Conservation (phyloP, 768 basidiomycete genomes). For the Dacryopinax spathularia region DNA sequence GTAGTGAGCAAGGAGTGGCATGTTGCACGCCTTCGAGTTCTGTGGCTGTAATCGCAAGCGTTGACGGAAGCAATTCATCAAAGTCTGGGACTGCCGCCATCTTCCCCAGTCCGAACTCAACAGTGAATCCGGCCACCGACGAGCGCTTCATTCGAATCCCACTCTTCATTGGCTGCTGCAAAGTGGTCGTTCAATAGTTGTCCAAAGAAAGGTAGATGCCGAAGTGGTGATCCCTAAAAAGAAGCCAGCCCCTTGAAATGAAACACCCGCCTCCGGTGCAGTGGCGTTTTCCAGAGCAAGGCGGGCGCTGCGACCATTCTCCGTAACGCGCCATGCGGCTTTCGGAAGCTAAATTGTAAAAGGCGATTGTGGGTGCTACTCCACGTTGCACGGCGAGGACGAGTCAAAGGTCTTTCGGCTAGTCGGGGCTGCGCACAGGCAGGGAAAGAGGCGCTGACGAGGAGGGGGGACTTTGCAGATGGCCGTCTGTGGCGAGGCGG, state of each 20-base stretch:
- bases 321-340: not conserved
- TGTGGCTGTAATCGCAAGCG: not conserved
- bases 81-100: no score
- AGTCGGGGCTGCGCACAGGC: not conserved
- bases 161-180: not conserved
- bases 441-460: not conserved
- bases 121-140: no score
- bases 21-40: not conserved
- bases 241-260: conserved; percentile 1
- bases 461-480: not conserved
- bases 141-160: not conserved
- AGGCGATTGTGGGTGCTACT: not conserved
- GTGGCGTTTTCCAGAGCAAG: not conserved
- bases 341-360: not conserved
- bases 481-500: not conserved
- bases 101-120: no score
- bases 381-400: not conserved
- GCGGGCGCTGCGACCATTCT: no score
- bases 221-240: not conserved
- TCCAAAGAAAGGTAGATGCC: not conserved
- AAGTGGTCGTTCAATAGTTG: not conserved
- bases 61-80: not conserved
- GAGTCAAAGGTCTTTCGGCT: not conserved
- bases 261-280: not conserved
- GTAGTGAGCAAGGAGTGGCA: not conserved